Conservation (phyloP, 768 basidiomycete genomes). For the Leccinum rimulosum region DNA sequence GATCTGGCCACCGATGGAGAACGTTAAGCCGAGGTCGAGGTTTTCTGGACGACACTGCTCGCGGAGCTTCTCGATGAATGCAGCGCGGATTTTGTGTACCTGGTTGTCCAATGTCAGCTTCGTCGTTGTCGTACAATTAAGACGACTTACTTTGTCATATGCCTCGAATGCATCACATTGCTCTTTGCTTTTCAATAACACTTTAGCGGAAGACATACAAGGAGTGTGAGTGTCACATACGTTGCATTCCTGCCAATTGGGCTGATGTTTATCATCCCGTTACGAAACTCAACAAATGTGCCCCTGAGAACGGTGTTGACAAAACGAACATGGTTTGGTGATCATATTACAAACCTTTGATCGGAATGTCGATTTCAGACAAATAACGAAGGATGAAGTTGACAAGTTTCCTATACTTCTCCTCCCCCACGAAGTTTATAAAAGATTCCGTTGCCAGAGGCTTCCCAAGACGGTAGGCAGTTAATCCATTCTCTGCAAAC, state of each 20-base stretch:
- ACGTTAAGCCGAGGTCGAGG: slow-evolving; percentile 78
- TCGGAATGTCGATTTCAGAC: slow-evolving; percentile 89
- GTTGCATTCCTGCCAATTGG: slow-evolving; percentile 95
- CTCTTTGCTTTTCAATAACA: slow-evolving; percentile 48
- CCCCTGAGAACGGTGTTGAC: slow-evolving; percentile 49
- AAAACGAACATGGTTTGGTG: not conserved
- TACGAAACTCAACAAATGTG: slow-evolving; percentile 95
- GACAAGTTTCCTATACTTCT: slow-evolving; percentile 85
- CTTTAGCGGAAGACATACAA: not conserved
- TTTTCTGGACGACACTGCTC: slow-evolving; percentile 62
- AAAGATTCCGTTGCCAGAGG: slow-evolving; percentile 77
- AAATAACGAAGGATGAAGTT: slow-evolving; percentile 93
- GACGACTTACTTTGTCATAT: slow-evolving; percentile 69
- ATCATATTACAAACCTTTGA: slow-evolving; percentile 65
- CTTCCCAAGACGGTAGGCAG: slow-evolving; percentile 80
- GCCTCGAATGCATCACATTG: slow-evolving; percentile 79
- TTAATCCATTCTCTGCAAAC: slow-evolving; percentile 94
- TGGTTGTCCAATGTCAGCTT: slow-evolving; percentile 29
- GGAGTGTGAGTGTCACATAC: slow-evolving; percentile 43
- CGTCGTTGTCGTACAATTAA: not conserved
- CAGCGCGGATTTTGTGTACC: slow-evolving; percentile 67
- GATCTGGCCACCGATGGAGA: slow-evolving; percentile 92
- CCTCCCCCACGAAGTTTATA: slow-evolving; percentile 88
- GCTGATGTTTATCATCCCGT: slow-evolving; percentile 96
- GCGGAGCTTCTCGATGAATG: slow-evolving; percentile 72